Evolutionary conservation across 2,329 filamentous ascomycete species (phyloP).

Genomic region (Domatiomyces globalis): DNA sequence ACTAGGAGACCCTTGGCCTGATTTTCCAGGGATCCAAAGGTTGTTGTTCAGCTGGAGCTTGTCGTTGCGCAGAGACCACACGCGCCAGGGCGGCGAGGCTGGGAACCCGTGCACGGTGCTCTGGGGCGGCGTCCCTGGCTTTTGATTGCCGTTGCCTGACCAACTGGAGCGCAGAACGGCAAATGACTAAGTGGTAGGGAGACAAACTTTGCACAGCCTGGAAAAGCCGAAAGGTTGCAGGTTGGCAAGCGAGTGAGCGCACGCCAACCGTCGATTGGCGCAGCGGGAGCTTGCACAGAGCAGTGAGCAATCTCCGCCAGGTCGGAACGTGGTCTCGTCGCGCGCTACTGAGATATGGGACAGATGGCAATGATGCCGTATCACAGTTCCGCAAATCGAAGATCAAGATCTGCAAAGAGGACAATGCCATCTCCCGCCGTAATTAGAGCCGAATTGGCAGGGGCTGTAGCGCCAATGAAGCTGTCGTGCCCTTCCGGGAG

Average conservation of each 20-base stretch:
- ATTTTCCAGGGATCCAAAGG: neutral
- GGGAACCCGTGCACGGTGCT: neutral
- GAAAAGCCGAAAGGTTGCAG: conserved; percentile 1
- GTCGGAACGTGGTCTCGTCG: neutral
- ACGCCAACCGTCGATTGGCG: neutral
- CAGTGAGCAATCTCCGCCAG: neutral
- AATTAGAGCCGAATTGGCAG: neutral
- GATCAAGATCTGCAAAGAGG: neutral
- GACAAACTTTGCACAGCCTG: neutral
- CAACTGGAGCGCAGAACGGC: neutral
- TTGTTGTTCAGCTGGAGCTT: neutral
- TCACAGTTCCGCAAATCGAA: neutral
- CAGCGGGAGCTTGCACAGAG: neutral
- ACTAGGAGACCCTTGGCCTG: neutral
- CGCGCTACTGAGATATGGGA: neutral
- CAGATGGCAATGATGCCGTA: neutral
- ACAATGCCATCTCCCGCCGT: neutral
- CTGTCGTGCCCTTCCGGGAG: neutral
- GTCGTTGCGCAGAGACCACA: neutral
- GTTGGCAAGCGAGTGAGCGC: neutral
- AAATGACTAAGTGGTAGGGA: neutral
- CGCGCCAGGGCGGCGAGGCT: neutral
- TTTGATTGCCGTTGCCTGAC: neutral
- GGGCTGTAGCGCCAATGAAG: neutral
- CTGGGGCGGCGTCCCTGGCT: neutral